Evolutionary conservation across 1,284 basidiomycete genomes (phyloP).

Genomic region (Coniferiporia sulphurascens): DNA sequence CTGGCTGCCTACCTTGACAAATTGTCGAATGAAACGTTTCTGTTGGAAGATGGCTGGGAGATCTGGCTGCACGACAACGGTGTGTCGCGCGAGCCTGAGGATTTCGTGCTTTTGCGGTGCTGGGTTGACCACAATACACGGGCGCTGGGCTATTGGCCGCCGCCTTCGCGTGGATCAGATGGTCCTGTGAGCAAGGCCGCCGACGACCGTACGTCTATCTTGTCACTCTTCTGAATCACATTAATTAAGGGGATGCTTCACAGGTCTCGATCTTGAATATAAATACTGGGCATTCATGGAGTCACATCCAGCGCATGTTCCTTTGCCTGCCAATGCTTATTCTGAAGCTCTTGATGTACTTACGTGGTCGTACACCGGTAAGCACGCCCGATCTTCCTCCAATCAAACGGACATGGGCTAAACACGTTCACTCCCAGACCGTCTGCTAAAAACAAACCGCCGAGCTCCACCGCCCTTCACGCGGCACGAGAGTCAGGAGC

Average conservation of each 20-base stretch:
- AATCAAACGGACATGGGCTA: neutral
- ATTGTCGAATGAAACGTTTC: conserved; percentile 24
- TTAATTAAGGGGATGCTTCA: neutral
- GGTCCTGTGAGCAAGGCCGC: conserved; percentile 14
- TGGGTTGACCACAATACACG: conserved; percentile 64
- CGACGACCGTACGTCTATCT: conserved; percentile 51
- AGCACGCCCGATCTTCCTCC: conserved; percentile 17
- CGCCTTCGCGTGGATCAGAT: conserved; percentile 23
- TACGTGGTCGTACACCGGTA: conserved; percentile 71
- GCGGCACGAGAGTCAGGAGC: conserved; percentile 68
- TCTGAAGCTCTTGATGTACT: conserved; percentile 65
- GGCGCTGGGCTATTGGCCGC: conserved; percentile 45
- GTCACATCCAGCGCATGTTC: conserved; percentile 62
- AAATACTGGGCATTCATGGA: conserved; percentile 75
- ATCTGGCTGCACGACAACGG: conserved; percentile 45
- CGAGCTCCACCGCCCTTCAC: conserved; percentile 57
- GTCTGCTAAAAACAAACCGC: conserved; percentile 53
- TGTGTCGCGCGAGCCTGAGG: conserved; percentile 20
- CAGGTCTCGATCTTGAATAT: conserved; percentile 65
- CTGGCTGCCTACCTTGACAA: conserved; percentile 48
- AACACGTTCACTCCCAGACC: conserved; percentile 39
- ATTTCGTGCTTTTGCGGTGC: conserved; percentile 38
- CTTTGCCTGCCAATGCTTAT: conserved; percentile 46
- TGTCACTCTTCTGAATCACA: neutral
- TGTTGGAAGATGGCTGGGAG: conserved; percentile 44